phyloP scores from a whole-genome alignment of 805 yeast species.

The Yamadazyma endophytica region DNA sequence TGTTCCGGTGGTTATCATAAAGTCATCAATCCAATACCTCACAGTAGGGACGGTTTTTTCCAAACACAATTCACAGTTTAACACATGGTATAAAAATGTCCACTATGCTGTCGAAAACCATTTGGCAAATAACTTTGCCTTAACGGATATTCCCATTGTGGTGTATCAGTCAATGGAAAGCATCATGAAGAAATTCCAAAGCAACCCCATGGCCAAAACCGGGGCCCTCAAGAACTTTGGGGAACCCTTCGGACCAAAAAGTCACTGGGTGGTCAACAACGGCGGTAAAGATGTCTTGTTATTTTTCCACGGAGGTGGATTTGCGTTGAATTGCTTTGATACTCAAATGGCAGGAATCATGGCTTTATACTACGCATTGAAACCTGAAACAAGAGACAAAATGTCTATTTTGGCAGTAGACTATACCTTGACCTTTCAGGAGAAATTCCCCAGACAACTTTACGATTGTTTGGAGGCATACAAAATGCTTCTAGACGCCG shows the following conservation, averaged over 20 bases:
- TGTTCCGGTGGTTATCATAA: conserved; percentile 19
- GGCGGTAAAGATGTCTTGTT: conserved; percentile 16
- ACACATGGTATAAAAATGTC: conserved; percentile 23
- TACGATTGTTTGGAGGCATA: conserved; percentile 27
- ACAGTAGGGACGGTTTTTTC: conserved; percentile 30
- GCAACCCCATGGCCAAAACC: conserved; percentile 8
- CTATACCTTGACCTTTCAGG: conserved; percentile 27
- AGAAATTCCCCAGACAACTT: conserved; percentile 30
- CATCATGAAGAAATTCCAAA: conserved; percentile 10
- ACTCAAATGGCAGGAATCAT: conserved; percentile 27
- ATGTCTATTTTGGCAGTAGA: conserved; percentile 27
- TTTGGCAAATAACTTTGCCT: conserved; percentile 19
- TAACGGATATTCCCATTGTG: conserved; percentile 17
- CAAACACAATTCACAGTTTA: conserved; percentile 23
- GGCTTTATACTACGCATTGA: conserved; percentile 23
- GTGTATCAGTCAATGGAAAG: conserved; percentile 19
- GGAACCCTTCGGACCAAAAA: conserved; percentile 18
- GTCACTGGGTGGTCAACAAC: conserved; percentile 31
- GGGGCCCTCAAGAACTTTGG: conserved; percentile 12
- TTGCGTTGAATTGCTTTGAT: conserved; percentile 19
- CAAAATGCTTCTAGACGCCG: conserved; percentile 15
- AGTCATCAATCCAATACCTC: conserved; percentile 21
- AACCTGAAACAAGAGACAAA: conserved; percentile 11
- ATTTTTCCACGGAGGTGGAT: conserved; percentile 40
- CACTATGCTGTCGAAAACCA: conserved; percentile 22